A percentile compares a stretch with the other conserved stretches of the same genome.
Evolutionary conservation across 768 basidiomycete species (phyloP).

Genomic region (Lyophyllum decastes): DNA sequence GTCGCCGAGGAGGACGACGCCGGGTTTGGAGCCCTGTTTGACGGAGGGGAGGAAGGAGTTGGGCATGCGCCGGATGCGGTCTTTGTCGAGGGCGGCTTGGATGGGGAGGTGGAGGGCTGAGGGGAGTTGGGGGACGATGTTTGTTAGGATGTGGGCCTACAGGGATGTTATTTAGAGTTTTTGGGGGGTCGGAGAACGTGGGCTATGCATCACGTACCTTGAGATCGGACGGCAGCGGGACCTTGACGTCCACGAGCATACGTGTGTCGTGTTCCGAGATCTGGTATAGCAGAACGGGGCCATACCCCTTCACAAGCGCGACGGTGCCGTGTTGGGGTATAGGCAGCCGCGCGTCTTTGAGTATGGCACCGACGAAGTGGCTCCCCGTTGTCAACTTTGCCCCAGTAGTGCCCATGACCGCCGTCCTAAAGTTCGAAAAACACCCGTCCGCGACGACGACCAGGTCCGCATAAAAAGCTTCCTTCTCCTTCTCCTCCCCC

Average conservation of each 20-base stretch:
- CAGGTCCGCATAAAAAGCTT: constrained; percentile 69
- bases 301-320: constrained; percentile 73
- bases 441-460: constrained; percentile 94
- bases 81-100: constrained; percentile 66
- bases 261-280: constrained; percentile 88
- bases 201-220: constrained; percentile 48
- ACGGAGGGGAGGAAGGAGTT: constrained; percentile 90
- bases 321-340: constrained; percentile 84
- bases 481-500: constrained; percentile 51
- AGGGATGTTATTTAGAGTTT: not conserved
- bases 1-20: constrained; percentile 87
- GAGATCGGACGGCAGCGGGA: constrained; percentile 79
- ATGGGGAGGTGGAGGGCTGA: constrained; percentile 65
- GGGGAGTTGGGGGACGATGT: constrained; percentile 85
- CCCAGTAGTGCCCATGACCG: constrained; percentile 57
- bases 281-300: constrained; percentile 93
- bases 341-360: constrained; percentile 75
- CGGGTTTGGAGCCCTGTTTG: constrained; percentile 68
- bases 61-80: constrained; percentile 89
- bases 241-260: constrained; percentile 89
- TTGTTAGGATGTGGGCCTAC: constrained; percentile 67
- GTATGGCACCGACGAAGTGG: constrained; percentile 83
- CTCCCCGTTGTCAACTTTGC: constrained; percentile 60
- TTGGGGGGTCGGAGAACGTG: constrained; percentile 2
- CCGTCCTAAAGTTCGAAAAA: constrained; percentile 85